These are phyloP conservation scores for Tricholoma terreum DNA, from an alignment of 768 basidiomycete species.

Conservation along the genomic window DNA sequence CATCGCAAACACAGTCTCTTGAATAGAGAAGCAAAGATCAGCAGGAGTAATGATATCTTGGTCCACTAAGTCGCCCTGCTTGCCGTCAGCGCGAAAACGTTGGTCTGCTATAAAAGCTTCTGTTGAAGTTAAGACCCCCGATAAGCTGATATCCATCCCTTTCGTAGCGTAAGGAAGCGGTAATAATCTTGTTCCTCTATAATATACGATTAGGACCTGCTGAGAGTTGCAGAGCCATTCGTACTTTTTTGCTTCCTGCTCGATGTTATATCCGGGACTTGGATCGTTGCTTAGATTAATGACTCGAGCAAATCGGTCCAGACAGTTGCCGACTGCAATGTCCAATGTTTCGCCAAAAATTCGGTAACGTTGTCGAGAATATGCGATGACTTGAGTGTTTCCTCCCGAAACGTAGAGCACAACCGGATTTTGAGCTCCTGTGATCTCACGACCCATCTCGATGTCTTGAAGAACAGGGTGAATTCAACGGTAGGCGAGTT, in stretches of 20 bases:
- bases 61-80: slow-evolving; percentile 36
- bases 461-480: slow-evolving; percentile 61
- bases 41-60: slow-evolving; percentile 84
- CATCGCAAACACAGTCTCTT: slow-evolving; percentile 98
- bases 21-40: slow-evolving; percentile 95
- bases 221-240: slow-evolving; percentile 10
- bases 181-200: slow-evolving; percentile 79
- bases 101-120: slow-evolving; percentile 89
- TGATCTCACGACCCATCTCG: slow-evolving; percentile 96
- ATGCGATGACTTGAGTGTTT: slow-evolving; percentile 98
- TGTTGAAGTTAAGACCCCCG: slow-evolving; percentile 86
- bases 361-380: slow-evolving; percentile 94
- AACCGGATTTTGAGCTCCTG: slow-evolving; percentile 91
- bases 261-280: slow-evolving; percentile 95
- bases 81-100: slow-evolving; percentile 59
- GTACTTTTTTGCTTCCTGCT: slow-evolving; percentile 90
- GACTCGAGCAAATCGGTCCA: slow-evolving; percentile 95
- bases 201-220: neutral
- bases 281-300: slow-evolving; percentile 95
- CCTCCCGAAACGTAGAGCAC: slow-evolving; percentile 98
- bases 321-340: slow-evolving; percentile 98
- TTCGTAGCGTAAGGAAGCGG: slow-evolving; percentile 93
- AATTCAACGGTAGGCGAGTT: neutral
- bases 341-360: slow-evolving; percentile 99
- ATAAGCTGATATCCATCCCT: slow-evolving; percentile 96